phyloP scores from a whole-genome alignment of 345 rosid genomes.

The Eucalyptus sideroxylon region DNA sequence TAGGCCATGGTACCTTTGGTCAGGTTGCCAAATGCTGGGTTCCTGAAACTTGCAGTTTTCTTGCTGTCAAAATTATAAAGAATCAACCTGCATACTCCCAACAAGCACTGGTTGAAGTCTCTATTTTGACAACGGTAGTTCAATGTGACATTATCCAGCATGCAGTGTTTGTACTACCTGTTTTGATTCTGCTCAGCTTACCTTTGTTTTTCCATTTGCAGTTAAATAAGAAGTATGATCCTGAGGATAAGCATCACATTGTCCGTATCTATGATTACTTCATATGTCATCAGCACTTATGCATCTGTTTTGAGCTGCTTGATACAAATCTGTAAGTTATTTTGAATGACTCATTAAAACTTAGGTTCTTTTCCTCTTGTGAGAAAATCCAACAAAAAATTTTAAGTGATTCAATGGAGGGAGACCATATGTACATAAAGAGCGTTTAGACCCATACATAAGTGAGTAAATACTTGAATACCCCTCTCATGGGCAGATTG shows the following conservation, averaged over 20 bases:
- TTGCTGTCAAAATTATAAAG: slow-evolving; percentile 95
- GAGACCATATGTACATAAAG: neutral
- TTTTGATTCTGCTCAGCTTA: neutral
- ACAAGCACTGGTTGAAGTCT: slow-evolving; percentile 98
- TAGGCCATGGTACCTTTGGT: slow-evolving; percentile 99
- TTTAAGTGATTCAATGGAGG: neutral
- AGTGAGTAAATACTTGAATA: neutral
- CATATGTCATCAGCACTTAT: slow-evolving; percentile 72
- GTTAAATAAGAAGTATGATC: slow-evolving; percentile 97
- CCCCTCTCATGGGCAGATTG: neutral
- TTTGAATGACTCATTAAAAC: neutral
- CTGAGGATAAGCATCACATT: slow-evolving; percentile 95
- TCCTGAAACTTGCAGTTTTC: slow-evolving; percentile 51
- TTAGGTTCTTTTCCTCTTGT: neutral
- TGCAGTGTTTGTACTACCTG: neutral
- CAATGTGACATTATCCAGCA: neutral
- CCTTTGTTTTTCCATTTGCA: slow-evolving; percentile 21
- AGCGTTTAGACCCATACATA: neutral
- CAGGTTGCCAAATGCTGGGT: slow-evolving; percentile 99
- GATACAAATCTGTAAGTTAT: slow-evolving; percentile 87
- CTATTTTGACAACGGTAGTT: slow-evolving; percentile 83
- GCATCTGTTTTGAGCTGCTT: slow-evolving; percentile 95
- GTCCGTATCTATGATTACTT: slow-evolving; percentile 97
- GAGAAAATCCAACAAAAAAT: neutral
- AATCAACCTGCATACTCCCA: slow-evolving; percentile 97